Base-by-base conservation (phyloP, 2,329 filamentous ascomycete genomes). In the Ceratocystis ficicola region DNA sequence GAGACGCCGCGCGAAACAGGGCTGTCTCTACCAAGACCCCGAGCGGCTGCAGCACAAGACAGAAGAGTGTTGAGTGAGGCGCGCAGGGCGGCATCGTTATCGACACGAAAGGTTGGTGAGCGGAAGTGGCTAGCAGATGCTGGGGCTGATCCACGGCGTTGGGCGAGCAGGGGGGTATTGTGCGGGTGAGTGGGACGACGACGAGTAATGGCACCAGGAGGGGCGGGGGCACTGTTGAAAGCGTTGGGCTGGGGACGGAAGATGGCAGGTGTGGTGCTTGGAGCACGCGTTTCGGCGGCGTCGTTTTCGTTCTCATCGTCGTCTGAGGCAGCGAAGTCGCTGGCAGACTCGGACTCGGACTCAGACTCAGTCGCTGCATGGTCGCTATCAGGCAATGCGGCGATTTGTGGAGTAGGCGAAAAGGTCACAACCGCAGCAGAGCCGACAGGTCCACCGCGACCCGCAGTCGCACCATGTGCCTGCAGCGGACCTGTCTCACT, bases 11-110 rank as follows among this genome's bases (percentile, higher is more conserved):
- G 66, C 63, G 73, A 70, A 12, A 73, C 71, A 65, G 78, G 77
- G 12, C 73, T 72, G 65, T 78, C 17, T 79, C 77, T 72, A 0
- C 87, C 85, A 17, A 94, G 79, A 3, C 88, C 88, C 55, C 94
- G 84, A 1, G 93, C 94, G 0, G 93, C 94, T 2, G 92, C 91
- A 0, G 91, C 93, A 72, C 90, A 95, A n/a, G 93, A 96, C 12
- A 99, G 83, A 12, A 99, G 81, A 0, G 94, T 97, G 0, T 91
- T 96, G n/a, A 99, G 81, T 62, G 90, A 96, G 22, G 94, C 91
- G 44, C 94, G 86, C 10, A 99, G 81, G 1, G 91, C 94, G 36
- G 91, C 94, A 71, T 99, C 94, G 71, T 97, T 92, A 71, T 97
- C 91, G 61, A 89, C 86, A 70, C 90, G 89, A 71, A 89, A 85